Evolutionary conservation across 192 early-diverging fungal genomes (phyloP).

Genomic region (Backusella morwellensis): DNA sequence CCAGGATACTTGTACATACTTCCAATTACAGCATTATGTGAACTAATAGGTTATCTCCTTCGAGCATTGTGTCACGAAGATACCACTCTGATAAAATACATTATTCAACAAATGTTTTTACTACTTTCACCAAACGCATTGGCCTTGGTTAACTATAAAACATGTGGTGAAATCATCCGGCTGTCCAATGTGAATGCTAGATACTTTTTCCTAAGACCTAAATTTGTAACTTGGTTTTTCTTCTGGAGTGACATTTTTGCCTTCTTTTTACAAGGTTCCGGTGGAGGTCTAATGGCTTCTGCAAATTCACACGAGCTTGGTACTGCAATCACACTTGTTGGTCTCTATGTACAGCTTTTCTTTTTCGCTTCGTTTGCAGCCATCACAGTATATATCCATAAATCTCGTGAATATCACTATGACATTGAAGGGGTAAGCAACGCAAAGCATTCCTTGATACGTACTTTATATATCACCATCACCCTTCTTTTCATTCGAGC

Average conservation of each 20-base stretch:
- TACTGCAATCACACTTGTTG: not conserved
- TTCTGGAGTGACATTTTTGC: slow-evolving; percentile 1
- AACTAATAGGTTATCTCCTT: not conserved
- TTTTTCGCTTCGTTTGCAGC: not conserved
- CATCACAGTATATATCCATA: not conserved
- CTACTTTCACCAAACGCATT: slow-evolving; percentile 1
- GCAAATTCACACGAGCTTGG: not conserved
- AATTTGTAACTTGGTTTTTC: slow-evolving; percentile 12
- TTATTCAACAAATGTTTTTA: not conserved
- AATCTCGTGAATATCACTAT: not conserved
- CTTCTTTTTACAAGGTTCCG: not conserved
- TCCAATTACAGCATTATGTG: not conserved
- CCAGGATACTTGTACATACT: not conserved
- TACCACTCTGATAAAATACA: not conserved
- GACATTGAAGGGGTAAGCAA: not conserved
- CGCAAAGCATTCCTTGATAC: not conserved
- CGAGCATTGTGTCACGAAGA: not conserved
- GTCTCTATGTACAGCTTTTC: slow-evolving; percentile 1
- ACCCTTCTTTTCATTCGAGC: not conserved
- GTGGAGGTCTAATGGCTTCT: not conserved
- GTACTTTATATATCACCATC: not conserved
- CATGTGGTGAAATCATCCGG: slow-evolving; percentile 2
- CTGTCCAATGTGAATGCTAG: not conserved
- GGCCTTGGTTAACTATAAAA: not conserved
- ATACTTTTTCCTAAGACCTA: not conserved